Evolutionary conservation across 352 stramenopile genomes (phyloP).

Genomic region (Phytopythium mirpurense): DNA sequence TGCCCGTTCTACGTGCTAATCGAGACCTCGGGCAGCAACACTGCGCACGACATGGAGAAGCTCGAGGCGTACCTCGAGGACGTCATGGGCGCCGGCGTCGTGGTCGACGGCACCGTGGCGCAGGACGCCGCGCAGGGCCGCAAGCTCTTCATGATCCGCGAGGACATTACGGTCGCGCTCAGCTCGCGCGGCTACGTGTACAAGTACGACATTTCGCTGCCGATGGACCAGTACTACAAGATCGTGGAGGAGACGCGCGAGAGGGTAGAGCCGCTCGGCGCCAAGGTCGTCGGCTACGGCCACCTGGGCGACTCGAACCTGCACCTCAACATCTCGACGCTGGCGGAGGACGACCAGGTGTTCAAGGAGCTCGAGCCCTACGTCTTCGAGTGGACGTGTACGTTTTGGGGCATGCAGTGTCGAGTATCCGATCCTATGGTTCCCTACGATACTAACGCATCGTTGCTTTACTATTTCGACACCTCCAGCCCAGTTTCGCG

Average conservation of each 20-base stretch:
- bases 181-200: constrained; percentile 89
- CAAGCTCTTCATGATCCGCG: constrained; percentile 93
- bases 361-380: constrained; percentile 64
- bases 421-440: no score
- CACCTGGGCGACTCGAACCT: constrained; percentile 97
- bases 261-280: constrained; percentile 35
- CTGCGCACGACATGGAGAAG: constrained; percentile 90
- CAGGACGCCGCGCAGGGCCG: constrained; percentile 88
- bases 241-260: constrained; percentile 81
- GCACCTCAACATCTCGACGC: constrained; percentile 93
- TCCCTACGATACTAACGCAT: no score
- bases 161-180: constrained; percentile 91
- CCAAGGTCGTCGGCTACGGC: constrained; percentile 85
- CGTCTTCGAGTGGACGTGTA: constrained; percentile 82
- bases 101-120: constrained; percentile 91
- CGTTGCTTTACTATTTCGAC: no score
- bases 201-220: constrained; percentile 98
- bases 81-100: constrained; percentile 57
- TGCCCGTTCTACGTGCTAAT: constrained; percentile 94
- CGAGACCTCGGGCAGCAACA: constrained; percentile 93
- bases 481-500: constrained; percentile 59
- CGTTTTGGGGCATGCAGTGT: no score
- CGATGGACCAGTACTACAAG: constrained; percentile 89
- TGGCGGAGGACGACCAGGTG: constrained; percentile 59
- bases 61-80: constrained; percentile 81